Evolutionary conservation across 495 filamentous ascomycete species (phyloP).

Genomic region (Penicillium chermesinum): DNA sequence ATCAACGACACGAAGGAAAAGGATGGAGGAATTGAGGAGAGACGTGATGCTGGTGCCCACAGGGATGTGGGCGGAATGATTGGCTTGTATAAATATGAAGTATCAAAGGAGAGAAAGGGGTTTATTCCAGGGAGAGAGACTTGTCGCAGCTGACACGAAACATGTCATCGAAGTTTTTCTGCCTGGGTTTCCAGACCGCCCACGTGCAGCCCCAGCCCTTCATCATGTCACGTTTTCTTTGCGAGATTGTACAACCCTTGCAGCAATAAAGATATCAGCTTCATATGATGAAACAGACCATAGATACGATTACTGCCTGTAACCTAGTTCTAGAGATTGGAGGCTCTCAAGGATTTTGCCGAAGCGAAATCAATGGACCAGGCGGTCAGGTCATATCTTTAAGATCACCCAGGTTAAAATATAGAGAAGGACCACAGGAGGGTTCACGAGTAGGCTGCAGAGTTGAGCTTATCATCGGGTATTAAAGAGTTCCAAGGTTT

Average conservation of each 20-base stretch:
- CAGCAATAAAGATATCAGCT: too few species aligned
- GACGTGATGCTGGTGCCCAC: slow-evolving; percentile 41
- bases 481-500: background rate
- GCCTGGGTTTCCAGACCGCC: slow-evolving; percentile 17
- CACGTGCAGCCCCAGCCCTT: slow-evolving; percentile 26
- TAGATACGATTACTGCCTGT: too few species aligned
- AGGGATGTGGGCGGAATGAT: slow-evolving; percentile 22
- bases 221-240: slow-evolving; percentile 21
- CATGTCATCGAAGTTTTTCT: slow-evolving; percentile 26
- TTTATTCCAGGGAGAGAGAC: background rate
- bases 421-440: too few species aligned
- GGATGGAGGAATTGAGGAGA: slow-evolving; percentile 22
- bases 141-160: background rate
- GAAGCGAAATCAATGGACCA: too few species aligned
- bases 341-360: too few species aligned
- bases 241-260: too few species aligned
- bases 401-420: too few species aligned
- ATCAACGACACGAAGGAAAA: slow-evolving; percentile 32
- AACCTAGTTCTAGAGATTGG: too few species aligned
- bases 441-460: too few species aligned
- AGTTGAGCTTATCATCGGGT: too few species aligned
- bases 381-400: too few species aligned
- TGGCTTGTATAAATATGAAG: slow-evolving; percentile 1
- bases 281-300: too few species aligned
- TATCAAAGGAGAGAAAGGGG: slow-evolving; percentile 10